A percentile compares a stretch with the other conserved stretches of the same genome.
These are phyloP conservation scores for Cutaneotrichosporon sp. DNA, from an alignment of 1,284 basidiomycete species.

Conservation along the genomic window DNA sequence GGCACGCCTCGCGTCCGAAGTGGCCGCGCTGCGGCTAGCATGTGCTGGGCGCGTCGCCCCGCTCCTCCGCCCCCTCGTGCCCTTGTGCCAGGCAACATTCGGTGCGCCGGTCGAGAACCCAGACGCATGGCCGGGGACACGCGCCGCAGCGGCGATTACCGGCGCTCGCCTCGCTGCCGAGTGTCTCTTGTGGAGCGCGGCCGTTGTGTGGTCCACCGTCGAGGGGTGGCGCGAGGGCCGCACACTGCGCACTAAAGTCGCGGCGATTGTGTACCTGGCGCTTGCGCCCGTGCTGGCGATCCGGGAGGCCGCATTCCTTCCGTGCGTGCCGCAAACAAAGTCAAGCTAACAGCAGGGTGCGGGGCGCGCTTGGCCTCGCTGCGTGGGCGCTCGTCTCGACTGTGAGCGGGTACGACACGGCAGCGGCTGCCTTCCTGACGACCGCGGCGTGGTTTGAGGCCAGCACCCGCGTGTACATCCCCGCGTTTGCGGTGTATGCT, in stretches of 20 bases:
- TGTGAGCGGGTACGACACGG: slow-evolving; percentile 16
- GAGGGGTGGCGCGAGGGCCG: slow-evolving; percentile 25
- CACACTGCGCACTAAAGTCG: slow-evolving; percentile 21
- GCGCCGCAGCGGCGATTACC: neutral
- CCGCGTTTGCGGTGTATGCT: slow-evolving; percentile 21
- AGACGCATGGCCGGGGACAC: neutral
- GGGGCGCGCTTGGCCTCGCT: slow-evolving; percentile 19
- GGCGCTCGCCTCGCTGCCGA: slow-evolving; percentile 4
- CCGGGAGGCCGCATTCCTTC: slow-evolving; percentile 14
- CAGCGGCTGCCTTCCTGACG: slow-evolving; percentile 15
- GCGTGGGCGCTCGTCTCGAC: slow-evolving; percentile 24
- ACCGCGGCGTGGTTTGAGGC: slow-evolving; percentile 8
- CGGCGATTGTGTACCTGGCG: slow-evolving; percentile 18
- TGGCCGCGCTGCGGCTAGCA: neutral
- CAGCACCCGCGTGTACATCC: slow-evolving; percentile 14
- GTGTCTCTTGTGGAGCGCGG: slow-evolving; percentile 19
- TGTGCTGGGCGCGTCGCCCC: slow-evolving; percentile 5
- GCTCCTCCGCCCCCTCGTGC: neutral
- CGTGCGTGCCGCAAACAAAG: slow-evolving; percentile 10
- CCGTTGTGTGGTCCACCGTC: slow-evolving; percentile 17
- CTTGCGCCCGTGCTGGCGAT: slow-evolving; percentile 18
- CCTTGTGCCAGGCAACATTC: neutral
- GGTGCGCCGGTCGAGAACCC: neutral
- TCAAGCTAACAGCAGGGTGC: slow-evolving; percentile 16
- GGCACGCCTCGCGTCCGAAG: neutral